Base-by-base conservation (phyloP, 2,329 filamentous ascomycete species). In the Monosporascus sp. region DNA sequence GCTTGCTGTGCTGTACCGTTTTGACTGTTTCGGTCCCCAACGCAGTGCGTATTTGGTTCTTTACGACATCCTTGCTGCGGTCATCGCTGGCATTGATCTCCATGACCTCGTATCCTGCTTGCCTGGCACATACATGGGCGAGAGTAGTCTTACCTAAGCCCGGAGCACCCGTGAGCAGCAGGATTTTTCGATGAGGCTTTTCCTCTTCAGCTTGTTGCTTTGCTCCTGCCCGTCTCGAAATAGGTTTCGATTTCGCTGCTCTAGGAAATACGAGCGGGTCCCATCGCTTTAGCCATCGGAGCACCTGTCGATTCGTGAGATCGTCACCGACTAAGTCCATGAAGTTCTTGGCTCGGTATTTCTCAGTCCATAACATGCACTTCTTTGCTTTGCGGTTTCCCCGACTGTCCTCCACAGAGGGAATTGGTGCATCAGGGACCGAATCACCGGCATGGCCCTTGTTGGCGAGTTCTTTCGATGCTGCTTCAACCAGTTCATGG, bases 61-160 rank as follows among this genome's bases (percentile, higher is more conserved):
- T 94, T 37, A 99, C 94, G 2, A 99, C 91, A 64, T 93, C 86
- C 31, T 82, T 81, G 65, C 91, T 96, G 63, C 94, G 82, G 67
- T 99, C 95, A 66, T 99, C 94, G 63, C 93, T 97, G 8, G 95
- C 94, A 64, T 99, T 99, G 72, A 99, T 96, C 68, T 99, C 94
- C 66, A 97, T 82, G 1, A 96, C 89, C 65, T 97, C 94, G 64
- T 99, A 99, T 0, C 94, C 94, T 5, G 94, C 94, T 71, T 99
- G 94, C 61, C 80, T 86, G 0, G 95, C 95, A 68, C 94, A 97
- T 0, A 99, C 94, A 70, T 99, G 94, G 2, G 94, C 94, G 48
- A 99, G 71, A 0, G 94, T 99, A 0, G 94, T 99, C 75, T 99
- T 99, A 28, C 94, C 94, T 11, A 99, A 76, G 2, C 94, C 94